These are phyloP conservation scores for Nicotiana benthamiana DNA, from an alignment of 257 asterid genomes.

Conservation along the genomic window DNA sequence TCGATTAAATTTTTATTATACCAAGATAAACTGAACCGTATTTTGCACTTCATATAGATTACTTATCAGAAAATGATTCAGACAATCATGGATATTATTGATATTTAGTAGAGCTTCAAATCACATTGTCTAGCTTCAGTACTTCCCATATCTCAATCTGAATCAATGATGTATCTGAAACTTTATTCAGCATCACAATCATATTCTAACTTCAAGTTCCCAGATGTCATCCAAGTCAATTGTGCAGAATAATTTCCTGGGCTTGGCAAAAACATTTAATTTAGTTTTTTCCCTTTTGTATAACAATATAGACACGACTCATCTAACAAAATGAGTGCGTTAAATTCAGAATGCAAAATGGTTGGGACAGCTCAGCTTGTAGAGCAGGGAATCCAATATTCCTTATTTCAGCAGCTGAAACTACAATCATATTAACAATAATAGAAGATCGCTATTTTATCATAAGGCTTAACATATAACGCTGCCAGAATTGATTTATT, in stretches of 20 bases:
- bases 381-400: not conserved
- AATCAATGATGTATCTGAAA: not conserved
- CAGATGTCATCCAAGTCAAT: not conserved
- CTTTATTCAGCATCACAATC: not conserved
- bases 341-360: not conserved
- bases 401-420: not conserved
- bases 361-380: not conserved
- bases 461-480: not conserved
- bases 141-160: not conserved
- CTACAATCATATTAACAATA: not conserved
- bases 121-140: not conserved
- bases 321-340: not conserved
- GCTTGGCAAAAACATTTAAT: not conserved
- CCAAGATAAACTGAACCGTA: not conserved
- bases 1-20: not conserved
- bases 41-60: not conserved
- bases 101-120: not conserved
- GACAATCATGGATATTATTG: not conserved
- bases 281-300: not conserved
- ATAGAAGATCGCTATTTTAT: not conserved
- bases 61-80: not conserved
- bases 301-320: not conserved
- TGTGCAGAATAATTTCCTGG: not conserved
- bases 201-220: not conserved
- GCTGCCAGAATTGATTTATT: not conserved